Base-by-base conservation (phyloP, 202 grass and related monocot genomes). In the Brachypodium distachyon region DNA sequence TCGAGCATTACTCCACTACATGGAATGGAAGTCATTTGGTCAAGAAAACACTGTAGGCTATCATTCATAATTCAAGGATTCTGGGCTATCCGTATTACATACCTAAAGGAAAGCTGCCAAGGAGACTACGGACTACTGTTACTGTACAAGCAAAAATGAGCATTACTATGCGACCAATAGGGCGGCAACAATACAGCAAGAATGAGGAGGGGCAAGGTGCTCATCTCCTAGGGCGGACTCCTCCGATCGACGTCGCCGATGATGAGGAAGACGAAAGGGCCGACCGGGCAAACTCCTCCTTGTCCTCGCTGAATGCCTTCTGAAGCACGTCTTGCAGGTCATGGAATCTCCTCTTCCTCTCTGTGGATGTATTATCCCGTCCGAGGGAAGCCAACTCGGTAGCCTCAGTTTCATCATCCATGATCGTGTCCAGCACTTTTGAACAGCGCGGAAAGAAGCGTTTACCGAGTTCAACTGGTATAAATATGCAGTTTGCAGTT, bases 381-480 rank as follows among this genome's bases (percentile, higher is more conserved):
- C 75, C 77, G 0, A 79, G 73, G 8, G 53, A 83, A 58, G 23
- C 65, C 11, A 87, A 25, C 42, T n/a, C n/a, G n/a, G n/a, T n/a
- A n/a, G n/a, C n/a, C n/a, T 91, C 89, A 21, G 34, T 21, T 40
- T 99, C 87, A 9, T 93, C 87, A 36, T 96, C 92, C 92, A 99
- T 93, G 72, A 91, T 86, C 64, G 83, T 79, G 67, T 99, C 79
- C 2, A 99, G 72, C 2, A 84, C 75, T 6, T 68, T 27, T 14
- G 96, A 99, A 84, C 96, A 99, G 14, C 96, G 85, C 0, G 96
- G 96, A 61, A 99, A 99, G 52, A 66, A 99, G 32, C 81, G 61
- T 56, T 93, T 96, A 7, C 96, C 92, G 21, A 96, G 81, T 75
- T 96, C 83, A 63, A 99, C 92, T 99, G 85, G 21, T 50, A 85